Evolutionary conservation across 345 rosid genomes (phyloP).

Genomic region (Ricinus communis): DNA sequence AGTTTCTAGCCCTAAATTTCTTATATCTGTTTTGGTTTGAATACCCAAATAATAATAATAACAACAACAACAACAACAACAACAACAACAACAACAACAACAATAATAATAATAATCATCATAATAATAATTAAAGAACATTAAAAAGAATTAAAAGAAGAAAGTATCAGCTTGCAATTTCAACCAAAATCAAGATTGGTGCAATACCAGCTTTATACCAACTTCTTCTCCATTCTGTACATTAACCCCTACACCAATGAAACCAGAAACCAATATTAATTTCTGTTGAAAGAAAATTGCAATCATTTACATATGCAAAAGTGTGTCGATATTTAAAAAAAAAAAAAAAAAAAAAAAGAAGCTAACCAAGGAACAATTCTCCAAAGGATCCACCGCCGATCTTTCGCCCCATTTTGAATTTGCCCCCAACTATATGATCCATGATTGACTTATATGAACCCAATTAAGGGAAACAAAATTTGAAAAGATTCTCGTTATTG

Average conservation of each 20-base stretch:
- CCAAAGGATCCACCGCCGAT: conserved; percentile 74
- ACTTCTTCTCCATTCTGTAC: conserved; percentile 32
- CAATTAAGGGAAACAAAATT: too few relatives aligned
- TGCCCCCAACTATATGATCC: conserved; percentile 62
- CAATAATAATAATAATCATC: too few relatives aligned
- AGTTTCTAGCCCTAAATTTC: too few relatives aligned
- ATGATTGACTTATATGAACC: conserved; percentile 26
- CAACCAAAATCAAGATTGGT: background rate
- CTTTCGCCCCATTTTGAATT: conserved; percentile 61
- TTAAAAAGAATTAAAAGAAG: background rate
- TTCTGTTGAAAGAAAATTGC: background rate
- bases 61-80: too few relatives aligned
- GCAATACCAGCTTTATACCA: conserved; percentile 26
- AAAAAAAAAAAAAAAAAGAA: background rate
- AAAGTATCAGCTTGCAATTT: background rate
- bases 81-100: too few relatives aligned
- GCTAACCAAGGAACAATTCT: conserved; percentile 57
- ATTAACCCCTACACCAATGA: conserved; percentile 20
- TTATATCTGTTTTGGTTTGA: too few relatives aligned
- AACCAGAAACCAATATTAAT: background rate
- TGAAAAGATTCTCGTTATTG: background rate
- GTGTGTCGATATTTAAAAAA: background rate
- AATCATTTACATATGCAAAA: background rate
- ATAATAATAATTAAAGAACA: too few relatives aligned
- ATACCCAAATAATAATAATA: too few relatives aligned